phyloP scores from a whole-genome alignment of 1,284 basidiomycete species.

The Cutaneotrichosporon dermatis region DNA sequence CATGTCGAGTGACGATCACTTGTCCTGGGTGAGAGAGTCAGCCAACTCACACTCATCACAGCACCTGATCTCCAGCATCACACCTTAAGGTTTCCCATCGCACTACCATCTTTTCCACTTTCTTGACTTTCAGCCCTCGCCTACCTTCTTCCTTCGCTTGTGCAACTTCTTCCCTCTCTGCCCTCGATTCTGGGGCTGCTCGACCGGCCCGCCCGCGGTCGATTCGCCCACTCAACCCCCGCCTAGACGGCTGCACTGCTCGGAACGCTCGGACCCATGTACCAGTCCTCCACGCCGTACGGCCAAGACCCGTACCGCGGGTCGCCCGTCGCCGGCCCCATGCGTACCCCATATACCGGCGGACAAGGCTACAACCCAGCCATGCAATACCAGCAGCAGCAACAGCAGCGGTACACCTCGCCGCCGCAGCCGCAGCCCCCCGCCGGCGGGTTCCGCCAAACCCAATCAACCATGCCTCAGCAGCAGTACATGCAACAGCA shows the following conservation, averaged over 20 bases:
- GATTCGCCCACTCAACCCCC: background rate
- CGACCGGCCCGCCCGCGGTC: background rate
- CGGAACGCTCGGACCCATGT: background rate
- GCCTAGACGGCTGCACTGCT: background rate
- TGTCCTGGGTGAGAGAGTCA: too few species aligned
- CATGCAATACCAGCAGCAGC: slow-evolving; percentile 4
- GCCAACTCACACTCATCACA: too few species aligned
- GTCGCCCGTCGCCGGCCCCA: background rate
- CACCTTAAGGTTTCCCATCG: too few species aligned
- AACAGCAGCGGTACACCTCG: background rate
- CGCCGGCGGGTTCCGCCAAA: background rate
- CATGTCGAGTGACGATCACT: too few species aligned
- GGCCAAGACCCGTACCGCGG: slow-evolving; percentile 1
- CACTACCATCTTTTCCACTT: too few species aligned
- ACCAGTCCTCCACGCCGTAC: slow-evolving; percentile 1
- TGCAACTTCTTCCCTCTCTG: background rate
- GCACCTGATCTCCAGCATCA: too few species aligned
- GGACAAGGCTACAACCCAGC: background rate
- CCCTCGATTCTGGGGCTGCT: background rate
- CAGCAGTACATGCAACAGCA: background rate
- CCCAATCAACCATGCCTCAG: background rate
- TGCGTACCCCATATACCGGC: background rate
- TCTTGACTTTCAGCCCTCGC: background rate
- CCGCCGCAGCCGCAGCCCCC: background rate
- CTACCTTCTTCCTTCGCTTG: background rate